Evolutionary conservation across 2,329 filamentous ascomycete genomes (phyloP).

Genomic region (Epichloe coenophiala): DNA sequence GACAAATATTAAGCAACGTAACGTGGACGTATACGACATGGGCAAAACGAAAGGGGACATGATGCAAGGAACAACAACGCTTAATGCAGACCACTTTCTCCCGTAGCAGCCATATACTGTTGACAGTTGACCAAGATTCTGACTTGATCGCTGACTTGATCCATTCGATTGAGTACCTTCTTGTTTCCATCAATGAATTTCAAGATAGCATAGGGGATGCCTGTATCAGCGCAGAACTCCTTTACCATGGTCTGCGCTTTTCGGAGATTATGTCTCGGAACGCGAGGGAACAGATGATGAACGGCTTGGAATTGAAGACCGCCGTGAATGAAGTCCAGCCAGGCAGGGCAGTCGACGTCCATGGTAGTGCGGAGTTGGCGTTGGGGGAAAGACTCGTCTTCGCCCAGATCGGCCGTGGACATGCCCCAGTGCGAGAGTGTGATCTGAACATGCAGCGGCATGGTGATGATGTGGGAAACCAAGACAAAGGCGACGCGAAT

Average conservation of each 20-base stretch:
- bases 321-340: slow-evolving; percentile 61
- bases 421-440: slow-evolving; percentile 62
- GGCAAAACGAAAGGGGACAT: not conserved
- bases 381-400: slow-evolving; percentile 51
- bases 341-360: slow-evolving; percentile 59
- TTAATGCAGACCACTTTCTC: slow-evolving; percentile 25
- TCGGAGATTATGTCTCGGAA: slow-evolving; percentile 56
- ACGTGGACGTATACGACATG: too few species aligned
- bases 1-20: too few species aligned
- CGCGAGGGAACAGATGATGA: slow-evolving; percentile 55
- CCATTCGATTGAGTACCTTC: slow-evolving; percentile 32
- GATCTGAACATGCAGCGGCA: slow-evolving; percentile 59
- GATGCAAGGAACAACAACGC: not conserved
- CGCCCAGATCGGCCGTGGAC: slow-evolving; percentile 51
- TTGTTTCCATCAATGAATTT: slow-evolving; percentile 51
- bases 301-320: slow-evolving; percentile 61
- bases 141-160: slow-evolving; percentile 48
- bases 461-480: slow-evolving; percentile 50
- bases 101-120: slow-evolving; percentile 33
- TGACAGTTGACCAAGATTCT: slow-evolving; percentile 45
- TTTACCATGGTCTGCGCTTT: slow-evolving; percentile 44
- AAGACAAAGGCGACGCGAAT: slow-evolving; percentile 48
- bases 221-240: slow-evolving; percentile 51
- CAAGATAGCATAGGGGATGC: slow-evolving; percentile 47
- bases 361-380: slow-evolving; percentile 59